phyloP scores from a whole-genome alignment of 2,329 filamentous ascomycete species.

The Epichloe typhina region DNA sequence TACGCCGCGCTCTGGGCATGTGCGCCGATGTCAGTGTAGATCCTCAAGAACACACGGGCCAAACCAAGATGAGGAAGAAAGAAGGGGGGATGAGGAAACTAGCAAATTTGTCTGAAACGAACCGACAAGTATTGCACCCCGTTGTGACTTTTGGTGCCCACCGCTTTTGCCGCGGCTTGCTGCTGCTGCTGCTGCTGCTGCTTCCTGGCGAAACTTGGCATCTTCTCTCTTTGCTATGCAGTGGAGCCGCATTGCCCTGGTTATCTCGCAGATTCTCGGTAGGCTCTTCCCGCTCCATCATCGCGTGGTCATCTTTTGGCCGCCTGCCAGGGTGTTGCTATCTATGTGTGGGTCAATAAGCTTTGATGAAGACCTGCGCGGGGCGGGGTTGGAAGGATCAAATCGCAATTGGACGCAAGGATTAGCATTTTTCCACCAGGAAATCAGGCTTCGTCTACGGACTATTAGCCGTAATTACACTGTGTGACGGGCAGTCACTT shows the following conservation, averaged over 20 bases:
- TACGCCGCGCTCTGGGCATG: not conserved
- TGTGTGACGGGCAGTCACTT: not conserved
- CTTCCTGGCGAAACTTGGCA: not conserved
- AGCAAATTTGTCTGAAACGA: not conserved
- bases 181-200: not conserved
- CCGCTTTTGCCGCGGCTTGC: slow-evolving; percentile 2
- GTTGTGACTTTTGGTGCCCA: slow-evolving; percentile 4
- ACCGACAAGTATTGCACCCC: slow-evolving; percentile 6
- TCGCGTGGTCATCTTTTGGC: not conserved
- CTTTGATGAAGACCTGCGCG: not conserved
- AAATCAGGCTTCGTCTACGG: not conserved
- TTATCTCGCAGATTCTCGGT: not conserved
- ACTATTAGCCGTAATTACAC: not conserved
- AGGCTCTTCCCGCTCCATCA: not conserved
- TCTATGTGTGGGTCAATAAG: too few species aligned
- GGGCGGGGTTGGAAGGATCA: not conserved
- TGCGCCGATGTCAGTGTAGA: not conserved
- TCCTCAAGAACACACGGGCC: not conserved
- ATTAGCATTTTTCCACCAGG: not conserved
- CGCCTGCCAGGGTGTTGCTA: not conserved
- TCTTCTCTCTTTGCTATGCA: not conserved
- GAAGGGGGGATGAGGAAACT: too few species aligned
- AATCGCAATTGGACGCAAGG: not conserved
- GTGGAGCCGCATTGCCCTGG: not conserved
- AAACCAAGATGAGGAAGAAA: not conserved